These are phyloP conservation scores for Rutstroemia sydowiana DNA, from an alignment of 2,329 filamentous ascomycete species.

Conservation along the genomic window DNA sequence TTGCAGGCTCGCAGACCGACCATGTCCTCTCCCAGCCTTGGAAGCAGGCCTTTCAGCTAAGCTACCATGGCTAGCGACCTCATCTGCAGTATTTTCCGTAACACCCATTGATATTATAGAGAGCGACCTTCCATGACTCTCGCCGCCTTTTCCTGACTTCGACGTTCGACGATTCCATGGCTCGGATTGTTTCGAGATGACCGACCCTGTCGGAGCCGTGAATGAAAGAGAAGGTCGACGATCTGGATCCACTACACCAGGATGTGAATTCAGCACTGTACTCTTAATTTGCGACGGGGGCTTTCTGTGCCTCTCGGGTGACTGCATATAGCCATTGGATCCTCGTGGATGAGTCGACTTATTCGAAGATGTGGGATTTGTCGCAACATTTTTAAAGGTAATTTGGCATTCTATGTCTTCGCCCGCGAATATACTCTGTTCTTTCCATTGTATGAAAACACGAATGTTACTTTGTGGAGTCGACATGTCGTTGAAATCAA, in stretches of 20 bases:
- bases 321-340: constrained; percentile 21
- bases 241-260: constrained; percentile 38
- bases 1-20: constrained; percentile 74
- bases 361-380: constrained; percentile 17
- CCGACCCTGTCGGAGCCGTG: constrained; percentile 38
- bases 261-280: constrained; percentile 41
- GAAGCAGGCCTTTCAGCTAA: constrained; percentile 35
- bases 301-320: constrained; percentile 26
- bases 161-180: constrained; percentile 19
- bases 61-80: constrained; percentile 29
- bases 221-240: constrained; percentile 64
- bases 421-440: constrained; percentile 90
- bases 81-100: constrained; percentile 30
- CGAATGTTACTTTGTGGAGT: constrained; percentile 67
- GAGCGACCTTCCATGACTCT: constrained; percentile 66
- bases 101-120: constrained; percentile 76
- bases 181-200: constrained; percentile 13
- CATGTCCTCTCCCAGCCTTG: constrained; percentile 59
- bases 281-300: constrained; percentile 32
- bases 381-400: constrained; percentile 79
- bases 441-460: constrained; percentile 92
- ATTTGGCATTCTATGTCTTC: constrained; percentile 94
- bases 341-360: constrained; percentile 21
- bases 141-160: constrained; percentile 32
- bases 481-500: constrained; percentile 26